A percentile compares a stretch with the other conserved stretches of the same genome.
phyloP scores from a whole-genome alignment of 352 stramenopile species.

The Phytopythium montanum region DNA sequence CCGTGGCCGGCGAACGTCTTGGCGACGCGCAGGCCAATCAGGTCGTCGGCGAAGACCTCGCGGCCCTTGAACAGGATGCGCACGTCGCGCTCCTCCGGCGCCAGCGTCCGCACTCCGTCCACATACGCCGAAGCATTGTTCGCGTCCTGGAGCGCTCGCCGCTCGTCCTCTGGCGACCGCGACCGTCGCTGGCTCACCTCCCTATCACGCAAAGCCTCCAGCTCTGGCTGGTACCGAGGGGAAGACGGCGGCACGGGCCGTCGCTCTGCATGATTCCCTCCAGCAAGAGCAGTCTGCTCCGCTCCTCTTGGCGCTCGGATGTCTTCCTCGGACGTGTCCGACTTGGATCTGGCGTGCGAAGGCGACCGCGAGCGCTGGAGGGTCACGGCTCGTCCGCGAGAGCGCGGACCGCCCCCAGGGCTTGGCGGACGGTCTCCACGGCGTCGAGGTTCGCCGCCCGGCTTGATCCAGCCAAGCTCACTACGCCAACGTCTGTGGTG shows the following conservation, averaged over 20 bases:
- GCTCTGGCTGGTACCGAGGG: not conserved
- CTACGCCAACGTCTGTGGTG: slow-evolving; percentile 16
- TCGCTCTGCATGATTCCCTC: not conserved
- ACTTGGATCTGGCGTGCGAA: slow-evolving; percentile 12
- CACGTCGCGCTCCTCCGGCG: slow-evolving; percentile 36
- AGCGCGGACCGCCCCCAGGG: not conserved
- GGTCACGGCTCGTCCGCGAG: slow-evolving; percentile 3
- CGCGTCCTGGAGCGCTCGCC: slow-evolving; percentile 9
- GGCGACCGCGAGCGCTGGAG: not conserved
- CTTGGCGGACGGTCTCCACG: not conserved
- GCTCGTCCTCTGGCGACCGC: not conserved
- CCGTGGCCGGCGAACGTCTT: slow-evolving; percentile 80
- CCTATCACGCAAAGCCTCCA: not conserved
- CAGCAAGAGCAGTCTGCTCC: not conserved
- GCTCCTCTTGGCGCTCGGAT: slow-evolving; percentile 7
- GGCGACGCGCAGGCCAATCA: slow-evolving; percentile 78
- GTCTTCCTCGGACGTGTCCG: slow-evolving; percentile 27
- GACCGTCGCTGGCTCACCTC: not conserved
- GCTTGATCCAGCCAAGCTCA: slow-evolving; percentile 16
- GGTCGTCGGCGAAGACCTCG: slow-evolving; percentile 66
- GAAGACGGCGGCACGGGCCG: not conserved
- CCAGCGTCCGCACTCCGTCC: slow-evolving; percentile 16
- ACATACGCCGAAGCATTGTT: not conserved
- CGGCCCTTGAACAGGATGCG: slow-evolving; percentile 73
- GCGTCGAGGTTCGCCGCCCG: not conserved